These are phyloP conservation scores for Rhizopus sp. DNA, from an alignment of 371 early-diverging fungal genomes.

Conservation along the genomic window DNA sequence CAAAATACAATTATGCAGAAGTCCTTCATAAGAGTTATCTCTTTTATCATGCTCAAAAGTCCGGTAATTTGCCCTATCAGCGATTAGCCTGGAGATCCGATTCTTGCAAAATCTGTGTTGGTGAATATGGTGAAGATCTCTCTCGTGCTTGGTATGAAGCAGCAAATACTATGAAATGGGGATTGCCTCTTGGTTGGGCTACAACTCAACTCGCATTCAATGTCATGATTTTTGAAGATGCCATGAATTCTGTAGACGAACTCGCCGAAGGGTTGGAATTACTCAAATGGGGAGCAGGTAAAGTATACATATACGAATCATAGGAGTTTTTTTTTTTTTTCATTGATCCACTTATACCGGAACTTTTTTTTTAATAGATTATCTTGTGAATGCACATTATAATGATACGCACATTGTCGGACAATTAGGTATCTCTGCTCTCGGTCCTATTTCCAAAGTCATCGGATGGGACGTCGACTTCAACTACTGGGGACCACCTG, in stretches of 20 bases:
- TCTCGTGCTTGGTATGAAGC: slow-evolving; percentile 64
- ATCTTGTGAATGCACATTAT: slow-evolving; percentile 52
- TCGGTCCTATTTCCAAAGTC: slow-evolving; percentile 47
- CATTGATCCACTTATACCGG: neutral
- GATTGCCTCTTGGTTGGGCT: slow-evolving; percentile 56
- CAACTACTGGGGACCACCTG: slow-evolving; percentile 63
- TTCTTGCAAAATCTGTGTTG: slow-evolving; percentile 57
- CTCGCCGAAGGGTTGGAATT: slow-evolving; percentile 54
- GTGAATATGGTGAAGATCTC: slow-evolving; percentile 57
- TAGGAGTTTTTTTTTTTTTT: neutral
- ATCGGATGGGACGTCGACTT: slow-evolving; percentile 58
- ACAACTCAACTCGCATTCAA: slow-evolving; percentile 57
- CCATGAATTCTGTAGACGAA: slow-evolving; percentile 54
- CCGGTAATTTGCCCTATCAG: slow-evolving; percentile 55
- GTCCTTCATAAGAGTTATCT: slow-evolving; percentile 58
- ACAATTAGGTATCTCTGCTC: slow-evolving; percentile 51
- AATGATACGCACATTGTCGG: slow-evolving; percentile 58
- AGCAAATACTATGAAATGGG: slow-evolving; percentile 70
- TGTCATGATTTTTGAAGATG: slow-evolving; percentile 52
- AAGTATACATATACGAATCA: neutral
- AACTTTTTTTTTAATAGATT: slow-evolving; percentile 35
- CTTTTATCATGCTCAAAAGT: slow-evolving; percentile 59
- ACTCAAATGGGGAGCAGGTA: slow-evolving; percentile 57
- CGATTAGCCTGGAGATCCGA: slow-evolving; percentile 63
- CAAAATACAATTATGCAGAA: slow-evolving; percentile 59